Evolutionary conservation across 1,284 basidiomycete species (phyloP), one percentile per base, ranked within the genome.

Genomic region (Moesziomyces sp.): DNA sequence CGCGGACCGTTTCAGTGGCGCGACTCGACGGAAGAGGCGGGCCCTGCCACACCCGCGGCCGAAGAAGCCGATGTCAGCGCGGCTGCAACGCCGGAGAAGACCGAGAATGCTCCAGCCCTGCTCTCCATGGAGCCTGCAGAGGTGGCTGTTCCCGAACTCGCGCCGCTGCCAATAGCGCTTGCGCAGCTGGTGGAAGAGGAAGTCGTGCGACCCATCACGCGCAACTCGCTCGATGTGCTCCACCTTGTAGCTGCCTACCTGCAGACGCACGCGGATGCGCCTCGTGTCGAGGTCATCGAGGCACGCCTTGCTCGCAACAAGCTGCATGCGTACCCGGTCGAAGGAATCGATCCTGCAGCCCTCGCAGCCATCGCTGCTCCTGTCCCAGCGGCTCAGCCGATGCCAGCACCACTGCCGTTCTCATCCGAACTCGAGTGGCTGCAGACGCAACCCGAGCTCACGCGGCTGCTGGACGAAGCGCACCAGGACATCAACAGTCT

Each of bases 1-100:
- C 55, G 70, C 4, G 70, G 70, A 5, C 70, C 70, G 10, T 73
- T 73, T 53, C 56, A 60, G 70, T 73, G 70, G 70, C 63, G 70
- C 45, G 70, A 73, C 26, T 47, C 47, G 14, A 67, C 60, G n/a
- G 60, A 70, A 19, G 67, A 64, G 24, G 48, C 48, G 46, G 53
- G 56, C 7, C 49, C 56, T 47, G 49, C 45, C 9, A 63, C 66
- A n/a, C 59, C 55, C 1, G 44, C 28, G 5, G 49, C 54, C 8
- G 46, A 24, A n/a, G 49, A 54, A 34, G 42, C 11, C 38, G 51
- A 18, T 4, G 45, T 43, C 3, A 45, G 44, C 35, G 59, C 48
- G 23, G 16, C 18, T 9, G 65, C 23, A 3, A 62, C 59, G 8
- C 55, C 55, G 2, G 57, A 52, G 38, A 50, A 51, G 50, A 52